Percentiles rank a stretch among this genome's conserved stretches.
Evolutionary conservation across 305 asterid species (phyloP).

Genomic region (Coffea humblotiana): DNA sequence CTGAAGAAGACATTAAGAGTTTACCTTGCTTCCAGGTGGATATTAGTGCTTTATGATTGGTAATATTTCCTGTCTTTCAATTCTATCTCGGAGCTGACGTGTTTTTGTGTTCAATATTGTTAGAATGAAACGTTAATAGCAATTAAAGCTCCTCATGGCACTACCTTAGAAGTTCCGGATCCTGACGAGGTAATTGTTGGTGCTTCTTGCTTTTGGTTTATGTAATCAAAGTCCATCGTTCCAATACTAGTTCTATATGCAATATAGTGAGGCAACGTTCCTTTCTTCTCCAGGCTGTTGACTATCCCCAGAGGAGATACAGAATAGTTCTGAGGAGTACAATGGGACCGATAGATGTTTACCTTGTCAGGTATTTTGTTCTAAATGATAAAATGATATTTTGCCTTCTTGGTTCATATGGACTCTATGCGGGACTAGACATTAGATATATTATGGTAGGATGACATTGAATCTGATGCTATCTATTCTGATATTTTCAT

Average conservation of each 20-base stretch:
- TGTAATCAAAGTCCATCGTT: not conserved
- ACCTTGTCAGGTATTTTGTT: conserved; percentile 75
- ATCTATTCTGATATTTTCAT: not conserved
- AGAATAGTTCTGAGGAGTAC: conserved; percentile 86
- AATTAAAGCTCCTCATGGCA: conserved; percentile 94
- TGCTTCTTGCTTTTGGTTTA: not conserved
- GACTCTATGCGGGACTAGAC: not conserved
- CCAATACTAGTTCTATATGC: not conserved
- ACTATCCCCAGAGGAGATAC: conserved; percentile 92
- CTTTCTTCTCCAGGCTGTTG: conserved; percentile 60
- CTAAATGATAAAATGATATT: not conserved
- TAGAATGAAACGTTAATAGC: conserved; percentile 93
- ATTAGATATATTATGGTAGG: not conserved
- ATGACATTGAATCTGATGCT: conserved; percentile 7
- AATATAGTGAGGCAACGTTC: not conserved
- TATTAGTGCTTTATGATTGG: not conserved
- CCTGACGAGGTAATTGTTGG: conserved; percentile 74
- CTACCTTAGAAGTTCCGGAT: conserved; percentile 92
- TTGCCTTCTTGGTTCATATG: not conserved
- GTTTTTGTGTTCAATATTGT: not conserved
- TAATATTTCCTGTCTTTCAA: conserved; percentile 7
- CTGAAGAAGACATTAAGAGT: conserved; percentile 81
- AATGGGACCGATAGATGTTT: conserved; percentile 94
- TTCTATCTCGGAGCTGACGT: not conserved
- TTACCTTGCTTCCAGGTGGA: conserved; percentile 84